Conservation (phyloP, 2,329 filamentous ascomycete species). For the Xylariomycetidae sp. region DNA sequence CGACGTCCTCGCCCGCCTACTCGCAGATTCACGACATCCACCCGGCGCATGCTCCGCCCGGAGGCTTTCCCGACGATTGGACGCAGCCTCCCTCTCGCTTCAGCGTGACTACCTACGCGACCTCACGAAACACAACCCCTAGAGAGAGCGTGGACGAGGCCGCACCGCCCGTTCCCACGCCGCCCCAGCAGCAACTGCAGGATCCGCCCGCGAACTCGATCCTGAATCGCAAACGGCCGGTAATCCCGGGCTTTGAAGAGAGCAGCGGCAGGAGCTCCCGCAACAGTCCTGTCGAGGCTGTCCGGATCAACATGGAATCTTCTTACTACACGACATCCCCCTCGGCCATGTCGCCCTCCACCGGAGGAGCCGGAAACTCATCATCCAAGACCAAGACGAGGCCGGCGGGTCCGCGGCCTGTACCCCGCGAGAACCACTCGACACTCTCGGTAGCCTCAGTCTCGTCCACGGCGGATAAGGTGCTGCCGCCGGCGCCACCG, state of each 20-base stretch:
- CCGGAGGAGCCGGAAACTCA: not conserved
- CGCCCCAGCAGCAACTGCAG: constrained; percentile 29
- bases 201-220: constrained; percentile 23
- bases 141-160: constrained; percentile 32
- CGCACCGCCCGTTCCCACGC: constrained; percentile 32
- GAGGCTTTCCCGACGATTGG: constrained; percentile 32
- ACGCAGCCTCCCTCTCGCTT: constrained; percentile 56
- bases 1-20: constrained; percentile 32
- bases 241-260: constrained; percentile 24
- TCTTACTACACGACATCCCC: constrained; percentile 18
- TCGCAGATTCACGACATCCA: constrained; percentile 26
- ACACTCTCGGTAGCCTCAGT: constrained; percentile 14
- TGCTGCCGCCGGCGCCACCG: constrained; percentile 56
- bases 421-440: constrained; percentile 13
- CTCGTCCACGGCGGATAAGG: constrained; percentile 42
- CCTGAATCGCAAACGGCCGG: constrained; percentile 35
- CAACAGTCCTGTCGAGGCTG: constrained; percentile 17
- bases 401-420: constrained; percentile 4
- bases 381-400: constrained; percentile 7
- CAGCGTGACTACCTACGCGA: constrained; percentile 59
- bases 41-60: constrained; percentile 13
- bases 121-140: constrained; percentile 40
- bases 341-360: constrained; percentile 2
- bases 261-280: constrained; percentile 18
- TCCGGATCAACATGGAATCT: constrained; percentile 26